Evolutionary conservation across 805 yeast genomes (phyloP).

Genomic region (Metschnikowia reukaufii): DNA sequence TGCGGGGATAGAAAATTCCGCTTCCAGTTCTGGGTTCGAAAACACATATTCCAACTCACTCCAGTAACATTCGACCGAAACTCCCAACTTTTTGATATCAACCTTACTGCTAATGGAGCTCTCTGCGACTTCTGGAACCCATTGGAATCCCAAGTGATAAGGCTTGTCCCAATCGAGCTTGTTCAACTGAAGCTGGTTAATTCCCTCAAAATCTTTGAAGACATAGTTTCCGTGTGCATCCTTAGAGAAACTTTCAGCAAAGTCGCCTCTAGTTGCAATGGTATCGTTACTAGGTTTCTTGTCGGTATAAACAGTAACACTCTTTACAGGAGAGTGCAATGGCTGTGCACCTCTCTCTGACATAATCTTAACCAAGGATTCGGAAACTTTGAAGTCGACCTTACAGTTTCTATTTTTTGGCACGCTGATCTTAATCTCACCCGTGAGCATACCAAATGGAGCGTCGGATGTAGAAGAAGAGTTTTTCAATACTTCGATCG

Average conservation of each 20-base stretch:
- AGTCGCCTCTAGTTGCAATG: not conserved
- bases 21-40: constrained; percentile 21
- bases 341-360: constrained; percentile 28
- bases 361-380: constrained; percentile 31
- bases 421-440: constrained; percentile 58
- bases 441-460: constrained; percentile 65
- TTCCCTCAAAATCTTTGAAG: constrained; percentile 60
- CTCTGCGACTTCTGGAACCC: constrained; percentile 66
- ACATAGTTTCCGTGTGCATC: constrained; percentile 46
- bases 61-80: constrained; percentile 71
- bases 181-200: constrained; percentile 62
- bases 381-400: constrained; percentile 55
- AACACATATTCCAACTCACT: constrained; percentile 51
- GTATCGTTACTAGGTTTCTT: constrained; percentile 14
- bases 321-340: constrained; percentile 57
- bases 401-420: constrained; percentile 65
- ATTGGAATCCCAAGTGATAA: constrained; percentile 66
- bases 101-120: constrained; percentile 25
- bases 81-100: constrained; percentile 45
- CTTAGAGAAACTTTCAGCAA: constrained; percentile 28
- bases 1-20: constrained; percentile 52
- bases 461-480: constrained; percentile 43
- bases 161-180: constrained; percentile 59
- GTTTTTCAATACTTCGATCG: constrained; percentile 51
- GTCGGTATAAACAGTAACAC: constrained; percentile 53